A percentile compares a stretch with the other conserved stretches of the same genome.
Evolutionary conservation across 805 yeast genomes (phyloP).

Genomic region (Pichia membranifaciens): DNA sequence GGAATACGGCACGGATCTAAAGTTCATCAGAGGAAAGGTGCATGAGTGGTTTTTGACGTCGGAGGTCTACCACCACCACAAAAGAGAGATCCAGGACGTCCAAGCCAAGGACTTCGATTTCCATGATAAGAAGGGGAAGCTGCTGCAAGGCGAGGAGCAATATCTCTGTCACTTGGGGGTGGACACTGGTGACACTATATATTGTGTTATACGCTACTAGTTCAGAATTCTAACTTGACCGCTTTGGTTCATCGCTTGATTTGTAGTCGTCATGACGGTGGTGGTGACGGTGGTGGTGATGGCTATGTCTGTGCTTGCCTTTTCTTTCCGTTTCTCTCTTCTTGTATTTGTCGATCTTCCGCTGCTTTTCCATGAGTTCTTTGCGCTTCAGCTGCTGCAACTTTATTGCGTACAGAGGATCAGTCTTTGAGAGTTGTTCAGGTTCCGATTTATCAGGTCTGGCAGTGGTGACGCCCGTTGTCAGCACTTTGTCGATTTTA

Average conservation of each 20-base stretch:
- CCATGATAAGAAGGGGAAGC: constrained; percentile 29
- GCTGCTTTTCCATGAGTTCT: constrained; percentile 12
- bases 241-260: constrained; percentile 1
- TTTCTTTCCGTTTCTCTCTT: not conserved
- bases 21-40: constrained; percentile 52
- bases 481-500: no score
- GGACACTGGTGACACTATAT: constrained; percentile 45
- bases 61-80: constrained; percentile 22
- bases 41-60: constrained; percentile 49
- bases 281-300: not conserved
- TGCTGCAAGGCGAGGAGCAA: constrained; percentile 36
- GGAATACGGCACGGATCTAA: constrained; percentile 64
- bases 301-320: not conserved
- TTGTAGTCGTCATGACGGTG: not conserved
- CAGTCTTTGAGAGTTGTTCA: constrained; percentile 26
- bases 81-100: constrained; percentile 12
- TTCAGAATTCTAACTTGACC: not conserved
- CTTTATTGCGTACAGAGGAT: constrained; percentile 46
- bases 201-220: constrained; percentile 28
- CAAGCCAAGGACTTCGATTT: constrained; percentile 31
- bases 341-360: not conserved
- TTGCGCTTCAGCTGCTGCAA: constrained; percentile 23
- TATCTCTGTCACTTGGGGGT: constrained; percentile 48
- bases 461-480: no score
- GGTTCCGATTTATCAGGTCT: no score